Base-by-base conservation (phyloP, 179 eudicot species). In the Drosera spatulata region DNA sequence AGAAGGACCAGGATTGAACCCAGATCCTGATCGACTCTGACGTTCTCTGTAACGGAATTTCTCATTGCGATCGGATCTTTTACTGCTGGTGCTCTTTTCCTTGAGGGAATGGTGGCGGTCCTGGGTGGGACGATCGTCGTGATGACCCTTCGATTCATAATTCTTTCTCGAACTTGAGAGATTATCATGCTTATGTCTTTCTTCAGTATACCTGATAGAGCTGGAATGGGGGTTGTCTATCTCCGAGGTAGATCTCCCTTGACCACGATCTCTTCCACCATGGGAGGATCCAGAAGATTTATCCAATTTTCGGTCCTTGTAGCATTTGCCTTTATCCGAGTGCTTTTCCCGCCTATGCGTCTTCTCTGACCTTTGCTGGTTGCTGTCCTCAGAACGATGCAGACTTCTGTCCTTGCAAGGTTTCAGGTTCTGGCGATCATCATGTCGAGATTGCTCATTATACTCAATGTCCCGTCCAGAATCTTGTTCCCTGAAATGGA, bases 241-340 rank as follows among this genome's bases (percentile, higher is more conserved):
- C 49, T 62, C 77, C 10, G 79, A 66, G 46, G 45, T 64, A 49
- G 77, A 72, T 71, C 73, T 75, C 59, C 64, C 82, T 41, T 71
- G 70, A 65, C 47, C 53, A 2, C 13, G 47, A 47, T 71, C 74
- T 53, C 74, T 74, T 56, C 55, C 68, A 59, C 63, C 58, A 63
- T 39, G 41, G n/a, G 72, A 49, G 10, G 65, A 55, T 48, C 41
- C 63, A 46, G 62, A 64, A 37, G 39, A 54, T 40, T 69, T 74
- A 50, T 63, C 79, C 47, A 62, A 53, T 48, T 69, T 67, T 56
- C 52, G 66, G 43, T 64, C 69, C 22, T 38, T 50, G 33, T 61
- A 55, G 41, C 48, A 56, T 42, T 9, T 40, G 41, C 60, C 71
- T 5, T 68, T 59, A 59, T 64, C 71, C 14, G 50, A 37, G 47